Conservation (phyloP, 2,329 filamentous ascomycete genomes). For the Leptographium galeiforme region DNA sequence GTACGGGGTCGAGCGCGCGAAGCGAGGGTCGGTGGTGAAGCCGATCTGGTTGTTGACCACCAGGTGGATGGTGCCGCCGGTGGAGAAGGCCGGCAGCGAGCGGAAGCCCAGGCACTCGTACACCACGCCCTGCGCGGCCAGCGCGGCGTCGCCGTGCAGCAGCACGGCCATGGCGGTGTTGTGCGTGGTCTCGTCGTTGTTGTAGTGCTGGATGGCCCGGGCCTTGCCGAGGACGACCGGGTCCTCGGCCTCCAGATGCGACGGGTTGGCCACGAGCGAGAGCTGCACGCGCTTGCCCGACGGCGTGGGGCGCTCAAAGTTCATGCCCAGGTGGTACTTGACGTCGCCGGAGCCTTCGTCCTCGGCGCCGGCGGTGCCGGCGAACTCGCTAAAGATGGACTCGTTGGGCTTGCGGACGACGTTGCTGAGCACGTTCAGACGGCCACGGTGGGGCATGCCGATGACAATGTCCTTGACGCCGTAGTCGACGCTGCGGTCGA, state of each 20-base stretch:
- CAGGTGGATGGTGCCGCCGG: conserved; percentile 90
- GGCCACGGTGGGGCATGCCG: conserved; percentile 97
- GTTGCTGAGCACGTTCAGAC: conserved; percentile 95
- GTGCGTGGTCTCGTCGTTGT: conserved; percentile 85
- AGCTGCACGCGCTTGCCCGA: conserved; percentile 99
- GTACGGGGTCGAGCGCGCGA: conserved; percentile 93
- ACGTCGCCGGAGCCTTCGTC: conserved; percentile 97
- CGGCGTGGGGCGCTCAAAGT: conserved; percentile 95
- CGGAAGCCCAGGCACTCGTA: conserved; percentile 99
- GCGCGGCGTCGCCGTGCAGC: conserved; percentile 92
- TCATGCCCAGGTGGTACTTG: conserved; percentile 99
- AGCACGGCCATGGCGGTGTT: conserved; percentile 88
- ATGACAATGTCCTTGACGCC: conserved; percentile 99
- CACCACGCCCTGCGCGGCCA: conserved; percentile 91
- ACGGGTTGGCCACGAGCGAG: conserved; percentile 94
- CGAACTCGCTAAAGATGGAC: conserved; percentile 98
- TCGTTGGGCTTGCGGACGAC: conserved; percentile 98
- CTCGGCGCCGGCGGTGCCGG: conserved; percentile 70
- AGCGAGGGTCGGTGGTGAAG: conserved; percentile 96
- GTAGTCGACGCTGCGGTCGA: conserved; percentile 95
- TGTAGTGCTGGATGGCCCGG: conserved; percentile 96
- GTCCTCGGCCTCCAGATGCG: conserved; percentile 95
- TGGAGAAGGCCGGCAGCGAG: conserved; percentile 88
- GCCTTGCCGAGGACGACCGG: conserved; percentile 97
- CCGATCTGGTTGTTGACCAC: conserved; percentile 99